Evolutionary conservation across 2,329 filamentous ascomycete species (phyloP), one percentile per base, ranked within the genome.

Genomic region (Aspergillus felis): DNA sequence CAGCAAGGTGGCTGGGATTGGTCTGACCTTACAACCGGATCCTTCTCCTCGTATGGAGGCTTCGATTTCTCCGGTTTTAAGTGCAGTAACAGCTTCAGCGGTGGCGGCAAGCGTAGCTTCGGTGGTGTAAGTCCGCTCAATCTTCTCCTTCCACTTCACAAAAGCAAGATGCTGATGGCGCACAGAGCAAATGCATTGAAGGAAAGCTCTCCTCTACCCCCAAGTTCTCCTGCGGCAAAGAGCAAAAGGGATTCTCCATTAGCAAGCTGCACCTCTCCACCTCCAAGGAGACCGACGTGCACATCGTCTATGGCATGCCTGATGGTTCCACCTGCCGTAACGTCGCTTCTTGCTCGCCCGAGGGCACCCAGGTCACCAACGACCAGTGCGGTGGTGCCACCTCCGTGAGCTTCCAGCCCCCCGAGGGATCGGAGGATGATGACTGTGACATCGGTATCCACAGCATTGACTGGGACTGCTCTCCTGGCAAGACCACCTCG

Each of bases 321-420:
- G 90, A 93, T 72, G 90, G 90, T 66, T 87, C 85, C 14, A 84
- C 76, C 59, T 97, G 93, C 86, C 93, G 90, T 79, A 89, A 95
- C 68, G 86, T 84, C 61, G 79, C 84, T 63, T 71, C 81, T 53
- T 95, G 91, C 84, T 84, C 81, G 62, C 79, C 82, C 55, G 78
- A 81, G 17, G 90, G 90, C 68, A 87, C 85, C 57, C 84, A 82
- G 50, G 81, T 97, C 67, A 78, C 85, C 77, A 97, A 97, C 84
- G 85, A 80, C 60, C 91, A 97, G 82, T 97, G 93, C 74, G 93
- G 92, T 84, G 92, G 92, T 76, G 92, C 93, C 63, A 91, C 83
- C 72, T 87, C 85, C 57, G 91, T 97, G 60, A 86, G 84, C 55
- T 87, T 97, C 72, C 78, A 81, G 62, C 75, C 84, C 57, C 84